Conservation (phyloP, 768 basidiomycete genomes). For the Lepiota brunneoincarnata region DNA sequence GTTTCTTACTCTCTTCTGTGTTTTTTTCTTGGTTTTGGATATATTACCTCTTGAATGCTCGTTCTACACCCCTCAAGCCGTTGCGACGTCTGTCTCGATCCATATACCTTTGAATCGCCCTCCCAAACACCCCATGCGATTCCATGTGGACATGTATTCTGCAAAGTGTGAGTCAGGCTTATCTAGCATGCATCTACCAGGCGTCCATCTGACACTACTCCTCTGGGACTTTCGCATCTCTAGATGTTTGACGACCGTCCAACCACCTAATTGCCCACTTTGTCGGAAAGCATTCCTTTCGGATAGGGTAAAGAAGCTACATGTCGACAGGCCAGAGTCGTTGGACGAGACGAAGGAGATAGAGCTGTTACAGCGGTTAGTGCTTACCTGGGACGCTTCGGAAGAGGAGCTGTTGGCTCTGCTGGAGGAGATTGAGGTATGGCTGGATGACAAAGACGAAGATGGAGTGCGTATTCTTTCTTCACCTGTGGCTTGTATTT, state of each 20-base stretch:
- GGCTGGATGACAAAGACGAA: constrained; percentile 41
- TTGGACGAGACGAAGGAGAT: constrained; percentile 32
- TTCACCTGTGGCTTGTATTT: constrained; percentile 13
- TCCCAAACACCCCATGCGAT: constrained; percentile 64
- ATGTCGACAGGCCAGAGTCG: constrained; percentile 50
- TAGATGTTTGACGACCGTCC: constrained; percentile 55
- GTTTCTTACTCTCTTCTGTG: not conserved
- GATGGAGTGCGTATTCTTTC: constrained; percentile 35
- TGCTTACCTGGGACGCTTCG: constrained; percentile 38
- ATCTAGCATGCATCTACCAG: not conserved
- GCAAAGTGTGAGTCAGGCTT: constrained; percentile 48
- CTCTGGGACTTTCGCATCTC: constrained; percentile 1
- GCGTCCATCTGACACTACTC: not conserved
- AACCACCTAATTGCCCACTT: constrained; percentile 57
- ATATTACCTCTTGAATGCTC: constrained; percentile 32
- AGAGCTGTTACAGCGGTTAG: constrained; percentile 35
- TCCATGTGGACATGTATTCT: constrained; percentile 78
- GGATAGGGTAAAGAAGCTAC: constrained; percentile 64
- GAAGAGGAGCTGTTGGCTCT: constrained; percentile 33
- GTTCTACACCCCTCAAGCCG: constrained; percentile 67
- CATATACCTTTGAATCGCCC: constrained; percentile 51
- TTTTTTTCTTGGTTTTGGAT: not conserved
- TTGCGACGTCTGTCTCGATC: constrained; percentile 76
- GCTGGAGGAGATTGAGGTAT: constrained; percentile 46
- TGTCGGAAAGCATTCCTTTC: constrained; percentile 60